A percentile compares a stretch with the other conserved stretches of the same genome.
Evolutionary conservation across 176 grass and related monocot species (phyloP).

Genomic region (Oryza longistaminata): DNA sequence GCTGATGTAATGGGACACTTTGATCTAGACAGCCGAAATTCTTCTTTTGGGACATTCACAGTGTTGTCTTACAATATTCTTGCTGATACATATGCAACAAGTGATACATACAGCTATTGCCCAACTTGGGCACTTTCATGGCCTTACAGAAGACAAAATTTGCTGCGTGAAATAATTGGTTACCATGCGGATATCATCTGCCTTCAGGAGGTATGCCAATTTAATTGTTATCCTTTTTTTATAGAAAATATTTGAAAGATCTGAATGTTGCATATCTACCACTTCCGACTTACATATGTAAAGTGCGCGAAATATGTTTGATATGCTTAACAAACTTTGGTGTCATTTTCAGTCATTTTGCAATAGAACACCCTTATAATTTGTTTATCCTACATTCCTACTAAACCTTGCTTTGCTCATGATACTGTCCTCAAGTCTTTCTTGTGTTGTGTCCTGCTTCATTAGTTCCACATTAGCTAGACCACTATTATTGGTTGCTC

Average conservation of each 20-base stretch:
- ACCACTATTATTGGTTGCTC: not conserved
- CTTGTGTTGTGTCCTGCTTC: not conserved
- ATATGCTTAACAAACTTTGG: not conserved
- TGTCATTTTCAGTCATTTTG: constrained; percentile 1
- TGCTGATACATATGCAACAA: constrained; percentile 71
- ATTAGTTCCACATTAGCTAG: not conserved
- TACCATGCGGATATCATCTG: constrained; percentile 94
- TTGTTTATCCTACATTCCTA: not conserved
- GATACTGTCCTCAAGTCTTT: not conserved
- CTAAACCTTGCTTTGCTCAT: not conserved
- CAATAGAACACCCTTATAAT: not conserved
- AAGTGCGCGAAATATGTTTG: not conserved
- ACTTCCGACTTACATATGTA: not conserved
- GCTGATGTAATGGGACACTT: constrained; percentile 52
- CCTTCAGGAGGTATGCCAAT: constrained; percentile 77
- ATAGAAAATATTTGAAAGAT: not conserved
- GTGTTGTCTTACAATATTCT: constrained; percentile 93
- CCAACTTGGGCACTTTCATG: constrained; percentile 91
- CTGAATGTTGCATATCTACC: not conserved
- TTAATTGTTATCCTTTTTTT: not conserved
- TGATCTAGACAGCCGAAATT: constrained; percentile 54
- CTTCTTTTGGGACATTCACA: constrained; percentile 74
- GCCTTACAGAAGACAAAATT: constrained; percentile 88
- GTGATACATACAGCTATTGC: constrained; percentile 75
- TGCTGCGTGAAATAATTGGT: constrained; percentile 83